A percentile compares a stretch with the other conserved stretches of the same genome.
Evolutionary conservation across 2,329 filamentous ascomycete genomes (phyloP).

Genomic region (Paramyrothecium sp.): DNA sequence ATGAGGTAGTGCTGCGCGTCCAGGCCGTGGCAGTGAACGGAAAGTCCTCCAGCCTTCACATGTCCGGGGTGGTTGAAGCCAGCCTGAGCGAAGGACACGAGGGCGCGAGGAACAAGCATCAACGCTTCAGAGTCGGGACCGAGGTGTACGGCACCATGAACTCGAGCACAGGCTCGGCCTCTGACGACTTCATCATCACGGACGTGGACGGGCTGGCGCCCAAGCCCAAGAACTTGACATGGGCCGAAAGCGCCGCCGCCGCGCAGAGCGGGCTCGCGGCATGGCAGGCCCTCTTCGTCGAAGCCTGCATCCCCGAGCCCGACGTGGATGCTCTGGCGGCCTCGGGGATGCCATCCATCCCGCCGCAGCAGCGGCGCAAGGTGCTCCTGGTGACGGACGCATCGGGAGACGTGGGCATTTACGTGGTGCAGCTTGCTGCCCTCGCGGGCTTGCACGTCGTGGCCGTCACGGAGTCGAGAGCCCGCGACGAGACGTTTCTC

Average conservation of each 20-base stretch:
- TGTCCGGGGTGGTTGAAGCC: not conserved
- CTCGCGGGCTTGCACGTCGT: slow-evolving; percentile 26
- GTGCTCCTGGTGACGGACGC: slow-evolving; percentile 31
- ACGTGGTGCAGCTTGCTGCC: slow-evolving; percentile 29
- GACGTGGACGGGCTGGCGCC: slow-evolving; percentile 22
- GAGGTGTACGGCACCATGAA: slow-evolving; percentile 13
- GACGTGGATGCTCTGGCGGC: slow-evolving; percentile 1
- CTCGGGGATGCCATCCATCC: not conserved
- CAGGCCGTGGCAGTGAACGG: no score
- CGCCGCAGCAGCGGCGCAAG: slow-evolving; percentile 6
- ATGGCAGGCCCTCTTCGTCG: slow-evolving; percentile 29
- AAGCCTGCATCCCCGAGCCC: slow-evolving; percentile 11
- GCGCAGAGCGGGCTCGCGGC: slow-evolving; percentile 34
- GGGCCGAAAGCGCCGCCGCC: slow-evolving; percentile 28
- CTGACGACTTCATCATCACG: slow-evolving; percentile 19
- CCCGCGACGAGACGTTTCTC: slow-evolving; percentile 8
- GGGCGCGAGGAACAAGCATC: not conserved
- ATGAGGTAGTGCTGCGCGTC: no score
- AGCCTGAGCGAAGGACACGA: not conserved
- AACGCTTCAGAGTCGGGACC: not conserved
- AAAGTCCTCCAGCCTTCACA: not conserved
- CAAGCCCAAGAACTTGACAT: slow-evolving; percentile 23
- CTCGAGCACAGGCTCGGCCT: slow-evolving; percentile 15
- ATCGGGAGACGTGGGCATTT: slow-evolving; percentile 32
- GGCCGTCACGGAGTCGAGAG: slow-evolving; percentile 23